Evolutionary conservation across 208 protist genomes (phyloP), one percentile per base, ranked within the genome.

Genomic region (Leishmania gerbilli): DNA sequence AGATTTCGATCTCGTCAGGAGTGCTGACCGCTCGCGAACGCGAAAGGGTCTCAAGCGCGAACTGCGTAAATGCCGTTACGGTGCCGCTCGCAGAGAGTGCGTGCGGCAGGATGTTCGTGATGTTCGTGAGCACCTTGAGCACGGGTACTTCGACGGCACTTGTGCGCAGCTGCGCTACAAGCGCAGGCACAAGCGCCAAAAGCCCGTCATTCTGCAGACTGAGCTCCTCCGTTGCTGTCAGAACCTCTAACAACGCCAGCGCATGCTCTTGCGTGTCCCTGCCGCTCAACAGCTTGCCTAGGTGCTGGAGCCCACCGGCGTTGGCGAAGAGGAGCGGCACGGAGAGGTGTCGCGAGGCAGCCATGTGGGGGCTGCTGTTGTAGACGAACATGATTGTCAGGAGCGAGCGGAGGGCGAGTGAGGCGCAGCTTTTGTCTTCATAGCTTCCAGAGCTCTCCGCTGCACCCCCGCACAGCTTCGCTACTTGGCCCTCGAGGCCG

Each of bases 61-160:
- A 84, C 0, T 27, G 51, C 31, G 74, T 72, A 42, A 81, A 83
- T 0, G 24, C 1, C 3, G n/a, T 17, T 3, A 40, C 69, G 1
- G 51, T 79, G 64, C 27, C 34, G 37, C 56, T 74, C 8, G 76
- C 65, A 1, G 31, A 15, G 15, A 89, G 34, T 1, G 74, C 71
- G 17, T 71, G 37, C 2, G 92, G 89, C 17, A 84, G 17, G 6
- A 93, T 69, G 34, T 87, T 82, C 3, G 93, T 95, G 37, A 93
- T 84, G 82, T 96, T 95, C 13, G 91, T 95, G 42, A 96, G 77
- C 42, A 92, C 88, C 67, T 91, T 89, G 49, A 96, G 77, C n/a
- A 83, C 86, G 19, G 79, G 27, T 6, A 71, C 42, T 5, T 40
- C 9, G 0, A 47, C 37, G 5, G 31, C 60, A 27, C 56, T 0